These are phyloP conservation scores for Filobasidium wieringae DNA, from an alignment of 768 basidiomycete genomes.

Conservation along the genomic window DNA sequence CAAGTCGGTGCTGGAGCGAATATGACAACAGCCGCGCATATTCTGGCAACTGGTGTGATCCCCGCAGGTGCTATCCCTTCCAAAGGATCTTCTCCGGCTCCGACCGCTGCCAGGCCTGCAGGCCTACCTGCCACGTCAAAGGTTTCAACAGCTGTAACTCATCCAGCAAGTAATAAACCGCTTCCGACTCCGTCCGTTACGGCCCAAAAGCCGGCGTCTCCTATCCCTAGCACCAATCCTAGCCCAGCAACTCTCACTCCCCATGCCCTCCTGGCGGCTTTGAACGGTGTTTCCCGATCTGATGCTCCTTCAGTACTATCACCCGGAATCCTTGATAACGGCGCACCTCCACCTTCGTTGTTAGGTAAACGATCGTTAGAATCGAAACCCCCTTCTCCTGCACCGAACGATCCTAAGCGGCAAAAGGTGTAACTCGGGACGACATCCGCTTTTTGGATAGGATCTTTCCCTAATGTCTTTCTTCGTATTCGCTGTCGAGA, in stretches of 20 bases:
- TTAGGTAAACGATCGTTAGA: not conserved
- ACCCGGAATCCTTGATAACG: not conserved
- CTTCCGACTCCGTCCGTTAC: not conserved
- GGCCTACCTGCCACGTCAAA: not conserved
- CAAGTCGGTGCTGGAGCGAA: constrained; percentile 12
- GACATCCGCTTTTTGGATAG: no score
- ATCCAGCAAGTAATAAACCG: not conserved
- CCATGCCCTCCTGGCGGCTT: not conserved
- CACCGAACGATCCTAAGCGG: not conserved
- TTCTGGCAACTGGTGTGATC: constrained; percentile 16
- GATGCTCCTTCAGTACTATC: not conserved
- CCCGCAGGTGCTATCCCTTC: constrained; percentile 11
- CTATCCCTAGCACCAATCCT: no score
- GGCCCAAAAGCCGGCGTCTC: not conserved
- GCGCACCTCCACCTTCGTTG: not conserved
- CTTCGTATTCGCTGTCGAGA: no score
- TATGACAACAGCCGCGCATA: constrained; percentile 12
- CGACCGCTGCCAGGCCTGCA: not conserved
- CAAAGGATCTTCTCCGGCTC: not conserved
- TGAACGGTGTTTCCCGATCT: not conserved
- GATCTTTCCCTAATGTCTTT: no score
- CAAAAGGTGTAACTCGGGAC: not conserved
- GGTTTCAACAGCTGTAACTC: not conserved
- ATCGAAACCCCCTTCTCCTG: not conserved
- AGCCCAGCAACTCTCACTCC: not conserved